These are phyloP conservation scores for Pythium periplocum DNA, from an alignment of 352 stramenopile genomes.

Conservation along the genomic window DNA sequence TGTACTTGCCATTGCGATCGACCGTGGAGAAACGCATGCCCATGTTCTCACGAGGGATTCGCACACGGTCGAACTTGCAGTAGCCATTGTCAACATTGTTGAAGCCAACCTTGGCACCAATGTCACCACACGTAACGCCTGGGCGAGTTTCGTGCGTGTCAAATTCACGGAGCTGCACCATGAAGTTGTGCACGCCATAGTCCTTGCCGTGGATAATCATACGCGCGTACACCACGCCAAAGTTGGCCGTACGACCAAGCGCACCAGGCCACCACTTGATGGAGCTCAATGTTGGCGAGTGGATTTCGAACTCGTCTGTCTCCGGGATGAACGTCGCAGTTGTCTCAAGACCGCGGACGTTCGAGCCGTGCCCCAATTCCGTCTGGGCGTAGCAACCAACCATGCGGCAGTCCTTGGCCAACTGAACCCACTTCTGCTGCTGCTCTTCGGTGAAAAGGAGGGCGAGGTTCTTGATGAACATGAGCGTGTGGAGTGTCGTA, in stretches of 20 bases:
- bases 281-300: slow-evolving; percentile 92
- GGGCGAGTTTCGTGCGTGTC: slow-evolving; percentile 56
- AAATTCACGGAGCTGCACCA: slow-evolving; percentile 91
- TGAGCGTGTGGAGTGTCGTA: slow-evolving; percentile 64
- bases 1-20: slow-evolving; percentile 51
- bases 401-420: slow-evolving; percentile 66
- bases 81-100: slow-evolving; percentile 75
- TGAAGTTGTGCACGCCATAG: slow-evolving; percentile 95
- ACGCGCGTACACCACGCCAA: slow-evolving; percentile 79
- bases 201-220: slow-evolving; percentile 81
- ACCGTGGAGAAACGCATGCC: slow-evolving; percentile 58
- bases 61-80: slow-evolving; percentile 47
- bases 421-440: slow-evolving; percentile 54
- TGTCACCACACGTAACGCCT: slow-evolving; percentile 54
- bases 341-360: slow-evolving; percentile 90
- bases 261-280: slow-evolving; percentile 97
- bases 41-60: slow-evolving; percentile 64
- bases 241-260: slow-evolving; percentile 92
- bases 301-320: slow-evolving; percentile 91
- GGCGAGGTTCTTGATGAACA: slow-evolving; percentile 63
- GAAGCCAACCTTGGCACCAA: slow-evolving; percentile 69
- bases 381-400: slow-evolving; percentile 86
- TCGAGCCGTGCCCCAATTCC: slow-evolving; percentile 87
- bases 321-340: slow-evolving; percentile 91
- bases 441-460: slow-evolving; percentile 71